Evolutionary conservation across 2,329 filamentous ascomycete genomes (phyloP).

Genomic region (Sporothrix euskadiensis): DNA sequence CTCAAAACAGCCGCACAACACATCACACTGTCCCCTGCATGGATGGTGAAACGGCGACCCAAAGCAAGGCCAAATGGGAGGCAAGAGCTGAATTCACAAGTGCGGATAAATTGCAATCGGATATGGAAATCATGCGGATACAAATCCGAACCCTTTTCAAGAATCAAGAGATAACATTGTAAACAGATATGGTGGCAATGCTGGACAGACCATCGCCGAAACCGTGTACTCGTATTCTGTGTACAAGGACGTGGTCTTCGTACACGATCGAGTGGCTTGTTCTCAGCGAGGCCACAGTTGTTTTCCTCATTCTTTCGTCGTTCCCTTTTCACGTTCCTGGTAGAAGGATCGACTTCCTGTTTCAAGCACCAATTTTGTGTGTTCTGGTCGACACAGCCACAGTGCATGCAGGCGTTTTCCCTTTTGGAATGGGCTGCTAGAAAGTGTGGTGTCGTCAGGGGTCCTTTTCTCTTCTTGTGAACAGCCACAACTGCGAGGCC

Average conservation of each 20-base stretch:
- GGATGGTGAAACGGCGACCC: not conserved
- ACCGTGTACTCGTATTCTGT: not conserved
- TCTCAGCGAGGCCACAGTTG: not conserved
- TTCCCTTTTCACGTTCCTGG: not conserved
- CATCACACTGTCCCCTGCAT: not conserved
- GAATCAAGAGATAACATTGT: not conserved
- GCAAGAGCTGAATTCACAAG: no score
- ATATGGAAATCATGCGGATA: not conserved
- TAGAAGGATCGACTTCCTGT: not conserved
- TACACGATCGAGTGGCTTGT: not conserved
- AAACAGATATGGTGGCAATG: not conserved
- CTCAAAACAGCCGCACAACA: slow-evolving; percentile 6
- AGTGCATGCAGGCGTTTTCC: not conserved
- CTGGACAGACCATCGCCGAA: not conserved
- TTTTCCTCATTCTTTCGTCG: not conserved
- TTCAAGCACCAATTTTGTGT: not conserved
- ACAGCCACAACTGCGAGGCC: slow-evolving; percentile 5
- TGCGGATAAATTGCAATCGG: not conserved
- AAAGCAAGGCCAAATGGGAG: not conserved
- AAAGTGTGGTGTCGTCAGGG: not conserved
- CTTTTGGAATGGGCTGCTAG: not conserved
- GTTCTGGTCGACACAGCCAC: not conserved
- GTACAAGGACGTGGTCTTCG: no score
- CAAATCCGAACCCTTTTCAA: not conserved
- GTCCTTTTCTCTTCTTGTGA: not conserved